Percentiles rank a stretch among this genome's conserved stretches.
Evolutionary conservation across 441 rosid species (phyloP).

Genomic region (Erodium moschatum): DNA sequence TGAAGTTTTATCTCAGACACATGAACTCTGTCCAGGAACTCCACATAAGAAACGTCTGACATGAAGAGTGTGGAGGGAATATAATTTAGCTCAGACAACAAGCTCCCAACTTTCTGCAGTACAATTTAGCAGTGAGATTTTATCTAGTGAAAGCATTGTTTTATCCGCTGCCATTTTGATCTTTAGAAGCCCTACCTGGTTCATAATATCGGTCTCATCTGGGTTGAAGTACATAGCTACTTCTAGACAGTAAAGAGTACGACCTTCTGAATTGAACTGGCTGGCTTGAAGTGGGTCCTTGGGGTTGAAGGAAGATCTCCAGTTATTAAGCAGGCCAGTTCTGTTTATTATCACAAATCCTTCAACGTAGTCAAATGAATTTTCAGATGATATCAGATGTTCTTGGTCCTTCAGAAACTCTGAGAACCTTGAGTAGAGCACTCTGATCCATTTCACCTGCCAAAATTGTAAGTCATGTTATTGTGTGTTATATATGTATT

Average conservation of each 20-base stretch:
- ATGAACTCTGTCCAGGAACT: conserved; percentile 88
- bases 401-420: conserved; percentile 72
- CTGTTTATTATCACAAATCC: conserved; percentile 74
- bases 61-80: conserved; percentile 62
- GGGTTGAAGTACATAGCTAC: conserved; percentile 58
- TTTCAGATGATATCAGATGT: conserved; percentile 43
- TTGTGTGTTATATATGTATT: not conserved
- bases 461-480: not conserved
- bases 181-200: conserved; percentile 36
- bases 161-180: not conserved
- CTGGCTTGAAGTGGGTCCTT: conserved; percentile 58
- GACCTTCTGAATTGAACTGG: conserved; percentile 66
- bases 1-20: conserved; percentile 67
- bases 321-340: conserved; percentile 61
- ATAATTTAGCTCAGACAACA: conserved; percentile 50
- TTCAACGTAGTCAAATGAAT: conserved; percentile 73
- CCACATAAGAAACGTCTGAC: conserved; percentile 63
- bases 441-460: conserved; percentile 87
- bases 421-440: conserved; percentile 68
- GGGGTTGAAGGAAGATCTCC: conserved; percentile 77
- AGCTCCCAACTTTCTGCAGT: conserved; percentile 3
- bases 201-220: conserved; percentile 29
- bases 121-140: not conserved
- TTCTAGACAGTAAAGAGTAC: conserved; percentile 73
- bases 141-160: not conserved